Conservation (phyloP, 495 filamentous ascomycete species). For the Xylaria longipes region DNA sequence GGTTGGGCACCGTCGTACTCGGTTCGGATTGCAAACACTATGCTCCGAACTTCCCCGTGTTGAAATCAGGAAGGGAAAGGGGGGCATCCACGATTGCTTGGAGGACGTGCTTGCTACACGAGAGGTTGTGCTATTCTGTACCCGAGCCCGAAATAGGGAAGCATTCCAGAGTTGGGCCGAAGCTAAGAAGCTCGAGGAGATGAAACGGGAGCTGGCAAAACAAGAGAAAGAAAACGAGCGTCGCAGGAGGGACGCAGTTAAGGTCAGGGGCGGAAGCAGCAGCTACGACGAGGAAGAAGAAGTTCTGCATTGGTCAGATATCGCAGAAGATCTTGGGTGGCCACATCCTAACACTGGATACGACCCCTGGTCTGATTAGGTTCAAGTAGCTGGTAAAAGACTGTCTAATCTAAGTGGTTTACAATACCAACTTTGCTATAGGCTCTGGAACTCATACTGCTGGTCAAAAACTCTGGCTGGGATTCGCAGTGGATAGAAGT, state of each 20-base stretch:
- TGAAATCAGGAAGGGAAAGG: conserved; percentile 30
- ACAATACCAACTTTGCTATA: too few relatives aligned
- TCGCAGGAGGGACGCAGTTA: not conserved
- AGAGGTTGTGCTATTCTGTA: conserved; percentile 32
- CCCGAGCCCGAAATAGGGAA: conserved; percentile 11
- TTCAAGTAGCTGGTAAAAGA: too few relatives aligned
- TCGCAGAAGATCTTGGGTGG: conserved; percentile 14
- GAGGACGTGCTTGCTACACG: conserved; percentile 35
- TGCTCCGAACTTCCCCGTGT: conserved; percentile 26
- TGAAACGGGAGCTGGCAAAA: conserved; percentile 20
- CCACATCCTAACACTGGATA: conserved; percentile 12
- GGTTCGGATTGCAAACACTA: conserved; percentile 27
- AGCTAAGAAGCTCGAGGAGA: conserved; percentile 16
- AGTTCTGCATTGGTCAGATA: conserved; percentile 35
- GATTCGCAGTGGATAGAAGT: too few relatives aligned
- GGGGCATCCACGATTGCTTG: conserved; percentile 30
- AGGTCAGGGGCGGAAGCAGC: conserved; percentile 52
- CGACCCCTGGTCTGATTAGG: conserved; percentile 9
- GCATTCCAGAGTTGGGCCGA: conserved; percentile 28
- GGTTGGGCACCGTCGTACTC: conserved; percentile 7
- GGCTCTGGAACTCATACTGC: too few relatives aligned
- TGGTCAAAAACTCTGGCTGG: too few relatives aligned
- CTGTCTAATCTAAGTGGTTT: too few relatives aligned
- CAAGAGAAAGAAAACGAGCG: conserved; percentile 14
- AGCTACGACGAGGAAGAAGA: conserved; percentile 44